Percentiles rank a stretch among this genome's conserved stretches.
phyloP scores from a whole-genome alignment of 768 basidiomycete species.

The Piloderma croceum region DNA sequence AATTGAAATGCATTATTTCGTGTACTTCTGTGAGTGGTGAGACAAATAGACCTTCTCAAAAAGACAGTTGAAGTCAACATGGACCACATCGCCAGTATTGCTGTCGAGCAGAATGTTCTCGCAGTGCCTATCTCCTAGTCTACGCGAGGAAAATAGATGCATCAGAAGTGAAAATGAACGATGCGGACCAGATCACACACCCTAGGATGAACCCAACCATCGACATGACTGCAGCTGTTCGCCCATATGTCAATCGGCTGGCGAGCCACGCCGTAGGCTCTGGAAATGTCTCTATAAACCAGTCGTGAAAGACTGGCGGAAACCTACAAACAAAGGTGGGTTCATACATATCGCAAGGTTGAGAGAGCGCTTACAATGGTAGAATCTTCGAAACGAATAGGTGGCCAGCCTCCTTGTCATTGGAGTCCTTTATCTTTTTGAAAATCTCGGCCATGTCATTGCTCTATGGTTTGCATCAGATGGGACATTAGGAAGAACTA shows the following conservation, averaged over 20 bases:
- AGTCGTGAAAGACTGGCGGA: constrained; percentile 89
- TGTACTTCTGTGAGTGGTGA: neutral
- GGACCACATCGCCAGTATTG: constrained; percentile 85
- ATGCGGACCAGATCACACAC: constrained; percentile 38
- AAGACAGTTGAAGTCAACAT: constrained; percentile 96
- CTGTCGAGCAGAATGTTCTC: constrained; percentile 94
- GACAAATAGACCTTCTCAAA: constrained; percentile 76
- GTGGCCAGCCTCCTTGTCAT: constrained; percentile 46
- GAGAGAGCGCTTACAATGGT: constrained; percentile 39
- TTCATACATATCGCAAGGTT: neutral
- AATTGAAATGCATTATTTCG: constrained; percentile 1
- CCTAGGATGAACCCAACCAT: constrained; percentile 98
- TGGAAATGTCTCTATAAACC: constrained; percentile 96
- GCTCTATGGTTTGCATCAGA: constrained; percentile 26
- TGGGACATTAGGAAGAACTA: neutral
- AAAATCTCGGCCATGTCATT: constrained; percentile 42
- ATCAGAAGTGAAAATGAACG: constrained; percentile 1
- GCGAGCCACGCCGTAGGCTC: constrained; percentile 94
- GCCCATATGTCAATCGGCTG: constrained; percentile 77
- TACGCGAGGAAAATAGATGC: constrained; percentile 22
- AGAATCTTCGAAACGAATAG: constrained; percentile 53
- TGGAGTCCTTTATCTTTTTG: constrained; percentile 43
- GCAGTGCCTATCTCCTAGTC: constrained; percentile 95
- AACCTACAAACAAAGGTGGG: constrained; percentile 37
- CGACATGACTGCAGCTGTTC: constrained; percentile 95